Base-by-base conservation (phyloP, 345 rosid species). In the Odontarrhena argentea region DNA sequence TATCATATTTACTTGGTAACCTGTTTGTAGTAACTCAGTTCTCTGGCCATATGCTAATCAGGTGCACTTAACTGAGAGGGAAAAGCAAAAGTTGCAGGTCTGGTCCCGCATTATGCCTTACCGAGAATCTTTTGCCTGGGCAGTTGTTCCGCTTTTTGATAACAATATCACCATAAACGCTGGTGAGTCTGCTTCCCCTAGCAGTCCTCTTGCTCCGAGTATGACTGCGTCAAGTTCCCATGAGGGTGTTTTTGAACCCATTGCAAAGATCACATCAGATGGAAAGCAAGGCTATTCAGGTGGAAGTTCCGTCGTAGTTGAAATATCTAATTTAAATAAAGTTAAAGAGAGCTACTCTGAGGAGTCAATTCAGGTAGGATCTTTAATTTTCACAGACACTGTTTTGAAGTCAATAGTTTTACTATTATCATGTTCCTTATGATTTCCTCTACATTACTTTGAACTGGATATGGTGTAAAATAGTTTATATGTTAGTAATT, bases 51-150 rank as follows among this genome's bases (percentile, higher is more conserved):
- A 60, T 45, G 55, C 34, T 58, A 66, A 75, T 65, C 83, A 94
- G 99, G 96, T 79, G 55, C 91, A 81, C 78, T 78, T 91, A 81
- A 83, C 84, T 30, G 99, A 94, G 83, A 91, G 96, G 72, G 99
- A 94, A 77, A 88, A 82, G 83, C 99, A 88, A 86, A 91, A 88
- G 80, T 76, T 94, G 86, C 96, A 84, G 84, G 92, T 88, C 76
- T 94, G 97, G 99, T 87, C 97, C 67, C 91, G 97, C 69, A 84
- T 94, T 60, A 91, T 94, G 99, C 96, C 99, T 74, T 83, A 87
- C 83, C 80, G 92, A 64, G 97, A 94, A 80, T 83, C 99, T 76
- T 91, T 94, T 62, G 87, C 97, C 54, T 94, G 99, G 99, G 96
- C 97, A 52, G 82, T 94, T 71, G 91, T 94, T 83, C 97, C 99